phyloP scores from a whole-genome alignment of 345 rosid genomes.

The Eucalyptus regnans region DNA sequence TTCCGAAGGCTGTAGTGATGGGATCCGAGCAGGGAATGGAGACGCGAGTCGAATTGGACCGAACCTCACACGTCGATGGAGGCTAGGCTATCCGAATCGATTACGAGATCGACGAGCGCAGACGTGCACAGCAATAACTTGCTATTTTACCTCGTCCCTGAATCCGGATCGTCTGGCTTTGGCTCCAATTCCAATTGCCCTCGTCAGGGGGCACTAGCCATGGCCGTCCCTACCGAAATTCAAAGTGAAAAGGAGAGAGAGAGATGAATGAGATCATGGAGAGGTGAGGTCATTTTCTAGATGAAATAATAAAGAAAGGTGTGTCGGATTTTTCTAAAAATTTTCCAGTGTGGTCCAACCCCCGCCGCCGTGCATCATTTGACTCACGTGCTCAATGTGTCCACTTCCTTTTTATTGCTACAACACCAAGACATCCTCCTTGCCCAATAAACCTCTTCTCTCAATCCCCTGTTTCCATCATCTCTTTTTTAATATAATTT shows the following conservation, averaged over 20 bases:
- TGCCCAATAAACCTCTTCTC: background rate
- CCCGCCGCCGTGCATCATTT: constrained; percentile 8
- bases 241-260: background rate
- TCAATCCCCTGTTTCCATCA: background rate
- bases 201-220: background rate
- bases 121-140: rapidly evolving
- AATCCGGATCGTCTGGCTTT: background rate
- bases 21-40: background rate
- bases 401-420: background rate
- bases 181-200: background rate
- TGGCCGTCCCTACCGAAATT: background rate
- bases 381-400: constrained; percentile 4
- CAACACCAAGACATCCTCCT: background rate
- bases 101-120: background rate
- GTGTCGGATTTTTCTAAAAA: background rate
- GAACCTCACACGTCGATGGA: background rate
- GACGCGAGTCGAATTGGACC: background rate
- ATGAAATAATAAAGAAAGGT: background rate
- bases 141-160: background rate
- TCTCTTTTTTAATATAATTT: background rate
- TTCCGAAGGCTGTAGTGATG: background rate
- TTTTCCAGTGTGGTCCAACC: background rate
- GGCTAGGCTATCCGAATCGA: background rate
- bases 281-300: background rate
- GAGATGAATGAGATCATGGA: background rate